Evolutionary conservation across 23 red algal genomes (phyloP).

Genomic region (Gracilaria caudata): DNA sequence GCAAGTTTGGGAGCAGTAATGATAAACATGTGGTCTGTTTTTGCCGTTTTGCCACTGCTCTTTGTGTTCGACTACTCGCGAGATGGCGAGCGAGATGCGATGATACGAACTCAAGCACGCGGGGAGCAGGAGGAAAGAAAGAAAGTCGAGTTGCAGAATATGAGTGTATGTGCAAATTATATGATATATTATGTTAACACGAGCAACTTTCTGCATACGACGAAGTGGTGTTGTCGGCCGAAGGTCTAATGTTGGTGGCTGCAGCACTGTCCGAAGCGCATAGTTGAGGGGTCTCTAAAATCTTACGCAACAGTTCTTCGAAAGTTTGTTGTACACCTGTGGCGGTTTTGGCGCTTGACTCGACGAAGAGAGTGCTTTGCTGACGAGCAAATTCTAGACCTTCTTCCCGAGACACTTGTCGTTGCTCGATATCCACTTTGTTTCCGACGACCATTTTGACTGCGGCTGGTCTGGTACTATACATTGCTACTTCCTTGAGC

Average conservation of each 20-base stretch:
- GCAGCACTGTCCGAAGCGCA: conserved; percentile 44
- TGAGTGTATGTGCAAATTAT: conserved; percentile 16
- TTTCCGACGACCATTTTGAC: conserved; percentile 91
- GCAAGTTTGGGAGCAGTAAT: neutral
- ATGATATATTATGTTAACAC: conserved; percentile 27
- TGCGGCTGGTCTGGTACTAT: conserved; percentile 62
- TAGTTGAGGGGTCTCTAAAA: conserved; percentile 73
- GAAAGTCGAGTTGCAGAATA: neutral
- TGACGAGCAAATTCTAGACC: conserved; percentile 74
- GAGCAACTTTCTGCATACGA: conserved; percentile 65
- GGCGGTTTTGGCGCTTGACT: conserved; percentile 78
- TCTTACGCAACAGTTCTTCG: conserved; percentile 81
- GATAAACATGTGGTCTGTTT: neutral
- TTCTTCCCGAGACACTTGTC: conserved; percentile 72
- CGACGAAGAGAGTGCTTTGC: conserved; percentile 75
- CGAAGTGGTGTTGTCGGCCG: conserved; percentile 7
- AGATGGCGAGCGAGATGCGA: neutral
- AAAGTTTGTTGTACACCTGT: conserved; percentile 79
- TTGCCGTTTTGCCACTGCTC: neutral
- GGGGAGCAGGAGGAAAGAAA: neutral
- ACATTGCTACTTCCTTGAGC: conserved; percentile 79
- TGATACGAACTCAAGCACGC: neutral
- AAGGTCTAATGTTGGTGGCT: conserved; percentile 51
- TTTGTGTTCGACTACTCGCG: neutral
- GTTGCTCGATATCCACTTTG: conserved; percentile 80